Percentiles rank a stretch among this genome's conserved stretches.
Evolutionary conservation across 2,329 filamentous ascomycete genomes (phyloP).

Genomic region (Diaporthe sp.): DNA sequence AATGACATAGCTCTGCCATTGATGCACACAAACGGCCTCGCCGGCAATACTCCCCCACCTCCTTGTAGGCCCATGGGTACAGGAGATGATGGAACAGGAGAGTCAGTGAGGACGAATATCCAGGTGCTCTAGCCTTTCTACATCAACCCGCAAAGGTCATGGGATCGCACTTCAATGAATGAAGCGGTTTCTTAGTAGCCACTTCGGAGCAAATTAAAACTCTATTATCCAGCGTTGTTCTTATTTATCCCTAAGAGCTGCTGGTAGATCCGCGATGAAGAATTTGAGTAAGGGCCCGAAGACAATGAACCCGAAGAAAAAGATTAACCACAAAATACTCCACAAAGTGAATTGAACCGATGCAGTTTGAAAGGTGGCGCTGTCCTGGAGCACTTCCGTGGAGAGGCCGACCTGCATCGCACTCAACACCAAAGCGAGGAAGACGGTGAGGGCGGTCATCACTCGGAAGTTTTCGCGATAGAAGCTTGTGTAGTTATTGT

Average conservation of each 20-base stretch:
- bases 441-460: neutral
- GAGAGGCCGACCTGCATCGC: slow-evolving; percentile 7
- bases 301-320: neutral
- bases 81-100: neutral
- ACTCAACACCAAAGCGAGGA: neutral
- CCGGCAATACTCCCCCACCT: neutral
- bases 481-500: slow-evolving; percentile 38
- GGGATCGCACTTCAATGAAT: too few species aligned
- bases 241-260: neutral
- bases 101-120: neutral
- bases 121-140: neutral
- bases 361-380: neutral
- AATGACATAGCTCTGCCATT: neutral
- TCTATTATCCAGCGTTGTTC: too few species aligned
- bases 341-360: slow-evolving; percentile 13
- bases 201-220: too few species aligned
- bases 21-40: neutral
- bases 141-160: neutral
- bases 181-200: too few species aligned
- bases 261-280: neutral
- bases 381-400: neutral
- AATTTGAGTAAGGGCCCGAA: neutral
- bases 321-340: neutral
- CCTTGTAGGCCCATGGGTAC: too few species aligned
- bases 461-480: neutral